Evolutionary conservation across 352 stramenopile species (phyloP).

Genomic region (Globisporangium nodosum): DNA sequence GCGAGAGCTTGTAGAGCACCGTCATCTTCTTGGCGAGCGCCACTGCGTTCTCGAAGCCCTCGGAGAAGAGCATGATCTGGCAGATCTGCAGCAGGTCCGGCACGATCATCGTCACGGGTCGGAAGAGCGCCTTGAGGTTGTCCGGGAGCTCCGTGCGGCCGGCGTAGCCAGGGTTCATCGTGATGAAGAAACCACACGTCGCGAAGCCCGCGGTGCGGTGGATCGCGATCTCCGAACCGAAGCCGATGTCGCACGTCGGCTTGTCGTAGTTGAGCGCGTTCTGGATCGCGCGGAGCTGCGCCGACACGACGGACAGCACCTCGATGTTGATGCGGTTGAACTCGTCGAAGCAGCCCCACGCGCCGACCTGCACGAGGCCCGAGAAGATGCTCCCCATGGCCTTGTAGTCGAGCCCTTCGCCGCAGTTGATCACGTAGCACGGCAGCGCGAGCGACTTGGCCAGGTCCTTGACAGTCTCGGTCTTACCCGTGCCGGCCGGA

Average conservation of each 20-base stretch:
- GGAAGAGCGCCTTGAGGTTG: slow-evolving; percentile 92
- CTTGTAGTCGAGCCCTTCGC: slow-evolving; percentile 91
- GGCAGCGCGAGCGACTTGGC: slow-evolving; percentile 89
- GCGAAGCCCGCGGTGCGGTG: slow-evolving; percentile 90
- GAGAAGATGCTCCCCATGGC: slow-evolving; percentile 90
- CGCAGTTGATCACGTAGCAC: slow-evolving; percentile 91
- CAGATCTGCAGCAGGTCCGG: slow-evolving; percentile 90
- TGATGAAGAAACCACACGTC: slow-evolving; percentile 94
- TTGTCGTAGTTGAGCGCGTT: slow-evolving; percentile 92
- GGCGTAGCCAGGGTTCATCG: slow-evolving; percentile 93
- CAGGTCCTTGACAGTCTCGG: slow-evolving; percentile 92
- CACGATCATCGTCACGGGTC: slow-evolving; percentile 92
- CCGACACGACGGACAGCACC: slow-evolving; percentile 80
- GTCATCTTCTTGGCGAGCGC: slow-evolving; percentile 92
- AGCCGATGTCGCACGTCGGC: slow-evolving; percentile 89
- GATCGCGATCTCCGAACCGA: slow-evolving; percentile 88
- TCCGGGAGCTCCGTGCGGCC: slow-evolving; percentile 89
- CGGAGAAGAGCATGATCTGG: slow-evolving; percentile 93
- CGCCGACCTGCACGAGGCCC: slow-evolving; percentile 82
- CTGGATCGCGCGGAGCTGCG: slow-evolving; percentile 89
- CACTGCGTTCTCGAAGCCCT: slow-evolving; percentile 91
- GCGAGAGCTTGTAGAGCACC: slow-evolving; percentile 94
- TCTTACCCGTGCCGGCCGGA: slow-evolving; percentile 90
- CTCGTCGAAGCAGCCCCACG: slow-evolving; percentile 85
- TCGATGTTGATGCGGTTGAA: slow-evolving; percentile 89